phyloP scores from a whole-genome alignment of 768 basidiomycete genomes.

The Naganishia antarctica region DNA sequence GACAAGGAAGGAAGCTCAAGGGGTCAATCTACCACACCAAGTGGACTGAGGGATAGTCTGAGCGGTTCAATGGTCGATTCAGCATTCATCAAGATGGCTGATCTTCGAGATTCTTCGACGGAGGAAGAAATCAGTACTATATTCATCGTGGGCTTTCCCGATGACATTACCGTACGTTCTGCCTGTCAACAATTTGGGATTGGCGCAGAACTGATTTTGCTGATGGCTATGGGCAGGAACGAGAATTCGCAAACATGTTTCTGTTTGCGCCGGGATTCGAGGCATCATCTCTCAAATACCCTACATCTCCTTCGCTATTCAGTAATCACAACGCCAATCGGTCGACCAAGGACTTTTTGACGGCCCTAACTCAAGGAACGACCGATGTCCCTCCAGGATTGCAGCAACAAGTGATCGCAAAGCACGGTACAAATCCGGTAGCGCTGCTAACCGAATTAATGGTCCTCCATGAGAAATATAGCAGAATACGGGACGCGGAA shows the following conservation, averaged over 20 bases:
- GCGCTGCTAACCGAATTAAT: conserved; percentile 10
- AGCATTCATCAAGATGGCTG: neutral
- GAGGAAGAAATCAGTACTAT: conserved; percentile 88
- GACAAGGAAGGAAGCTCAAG: conserved; percentile 4
- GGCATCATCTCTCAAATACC: conserved; percentile 95
- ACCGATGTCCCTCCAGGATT: conserved; percentile 20
- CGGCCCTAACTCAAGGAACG: conserved; percentile 11
- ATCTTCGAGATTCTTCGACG: neutral
- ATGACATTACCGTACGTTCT: conserved; percentile 85
- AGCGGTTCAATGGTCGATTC: conserved; percentile 3
- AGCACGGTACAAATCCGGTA: conserved; percentile 14
- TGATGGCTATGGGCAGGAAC: conserved; percentile 60
- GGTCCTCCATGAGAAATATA: conserved; percentile 12
- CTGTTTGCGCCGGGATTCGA: conserved; percentile 93
- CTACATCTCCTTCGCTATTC: conserved; percentile 59
- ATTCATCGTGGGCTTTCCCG: conserved; percentile 97
- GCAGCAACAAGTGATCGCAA: conserved; percentile 26
- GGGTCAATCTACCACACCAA: conserved; percentile 12
- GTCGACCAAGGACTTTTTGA: conserved; percentile 12
- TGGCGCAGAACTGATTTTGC: neutral
- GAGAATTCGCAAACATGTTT: conserved; percentile 99
- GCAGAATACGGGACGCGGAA: neutral
- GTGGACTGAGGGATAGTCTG: conserved; percentile 12
- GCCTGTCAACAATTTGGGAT: neutral
- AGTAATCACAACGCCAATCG: conserved; percentile 16